Evolutionary conservation across 2,329 filamentous ascomycete species (phyloP), one percentile per base, ranked within the genome.

Genomic region (Xylariaceae sp.): DNA sequence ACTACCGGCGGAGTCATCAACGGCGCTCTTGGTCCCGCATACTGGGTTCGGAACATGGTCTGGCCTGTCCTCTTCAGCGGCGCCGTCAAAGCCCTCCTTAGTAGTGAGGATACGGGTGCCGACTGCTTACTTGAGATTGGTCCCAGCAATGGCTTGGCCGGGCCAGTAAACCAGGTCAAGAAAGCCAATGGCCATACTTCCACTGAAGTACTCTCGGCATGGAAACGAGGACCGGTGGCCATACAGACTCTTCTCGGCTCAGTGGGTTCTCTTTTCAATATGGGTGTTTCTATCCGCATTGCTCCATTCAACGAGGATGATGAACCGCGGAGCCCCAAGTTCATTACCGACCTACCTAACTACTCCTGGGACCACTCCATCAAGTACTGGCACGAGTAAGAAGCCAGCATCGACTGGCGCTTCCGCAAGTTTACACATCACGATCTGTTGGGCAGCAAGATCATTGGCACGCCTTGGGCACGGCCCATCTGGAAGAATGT

Each of bases 21-120:
- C 3, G 25, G 16, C 2, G 16, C 23, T 20, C 12, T 41, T 4
- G 44, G 44, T 34, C 37, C 46, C 1, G 2, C 27, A 3, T 64
- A 63, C 37, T 64, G 60, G 61, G 53, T 48, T 29, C 35, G 19
- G 0, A 64, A 62, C 45, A 57, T 63, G 55, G 42, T 56, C 1
- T 59, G 53, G 0, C 54, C 57, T 32, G 54, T n/a, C 58, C 57
- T 0, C 10, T 62, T 62, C 21, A 6, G 14, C 25, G 8, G 14
- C 8, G 25, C 25, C 8, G 25, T 29, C 25, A 8, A 14, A 8
- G 8, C 8, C 25, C 25, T 29, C 14, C 8, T 29, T 29, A 14
- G 14, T 14, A 14, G 25, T 29, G 25, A 29, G 14, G 25, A 14
- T 14, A 14, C 25, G 8, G n/a, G n/a, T n/a, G 25, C 25, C 8